Conservation (phyloP, 1,284 basidiomycete genomes). For the Veloboletus limbatus region DNA sequence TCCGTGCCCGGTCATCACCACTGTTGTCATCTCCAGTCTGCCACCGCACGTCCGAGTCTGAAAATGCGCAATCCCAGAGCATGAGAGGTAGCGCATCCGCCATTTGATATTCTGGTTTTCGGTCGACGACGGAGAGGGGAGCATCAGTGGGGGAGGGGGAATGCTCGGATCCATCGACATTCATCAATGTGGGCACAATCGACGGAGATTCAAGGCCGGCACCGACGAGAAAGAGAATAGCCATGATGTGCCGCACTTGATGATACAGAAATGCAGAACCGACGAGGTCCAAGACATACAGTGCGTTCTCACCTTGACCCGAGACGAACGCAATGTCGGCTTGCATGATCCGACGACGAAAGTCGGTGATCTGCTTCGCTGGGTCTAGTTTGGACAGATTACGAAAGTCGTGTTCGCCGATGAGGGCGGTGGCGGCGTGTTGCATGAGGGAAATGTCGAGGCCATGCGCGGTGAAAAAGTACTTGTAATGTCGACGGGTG, state of each 20-base stretch:
- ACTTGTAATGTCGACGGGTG: slow-evolving; percentile 92
- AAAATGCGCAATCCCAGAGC: slow-evolving; percentile 89
- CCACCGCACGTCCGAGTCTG: slow-evolving; percentile 71
- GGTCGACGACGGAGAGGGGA: slow-evolving; percentile 49
- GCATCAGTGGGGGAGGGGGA: slow-evolving; percentile 30
- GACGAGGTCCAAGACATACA: slow-evolving; percentile 83
- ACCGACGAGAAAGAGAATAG: slow-evolving; percentile 88
- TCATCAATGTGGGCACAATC: slow-evolving; percentile 75
- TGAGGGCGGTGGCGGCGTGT: slow-evolving; percentile 65
- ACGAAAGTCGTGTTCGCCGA: slow-evolving; percentile 94
- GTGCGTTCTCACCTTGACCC: slow-evolving; percentile 22
- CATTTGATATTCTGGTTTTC: slow-evolving; percentile 92
- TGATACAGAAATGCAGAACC: slow-evolving; percentile 95
- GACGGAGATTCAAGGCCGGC: slow-evolving; percentile 73
- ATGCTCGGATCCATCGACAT: slow-evolving; percentile 45
- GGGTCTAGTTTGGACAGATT: slow-evolving; percentile 97
- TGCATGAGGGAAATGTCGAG: slow-evolving; percentile 80
- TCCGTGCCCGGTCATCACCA: slow-evolving; percentile 30
- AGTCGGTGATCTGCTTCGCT: slow-evolving; percentile 87
- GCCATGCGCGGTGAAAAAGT: slow-evolving; percentile 76
- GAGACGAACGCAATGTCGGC: slow-evolving; percentile 56
- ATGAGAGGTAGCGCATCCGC: slow-evolving; percentile 88
- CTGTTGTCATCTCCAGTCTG: slow-evolving; percentile 49
- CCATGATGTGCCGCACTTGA: slow-evolving; percentile 97
- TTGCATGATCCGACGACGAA: slow-evolving; percentile 61